These are phyloP conservation scores for Porodaedalea pini DNA, from an alignment of 1,284 basidiomycete genomes.

Conservation along the genomic window DNA sequence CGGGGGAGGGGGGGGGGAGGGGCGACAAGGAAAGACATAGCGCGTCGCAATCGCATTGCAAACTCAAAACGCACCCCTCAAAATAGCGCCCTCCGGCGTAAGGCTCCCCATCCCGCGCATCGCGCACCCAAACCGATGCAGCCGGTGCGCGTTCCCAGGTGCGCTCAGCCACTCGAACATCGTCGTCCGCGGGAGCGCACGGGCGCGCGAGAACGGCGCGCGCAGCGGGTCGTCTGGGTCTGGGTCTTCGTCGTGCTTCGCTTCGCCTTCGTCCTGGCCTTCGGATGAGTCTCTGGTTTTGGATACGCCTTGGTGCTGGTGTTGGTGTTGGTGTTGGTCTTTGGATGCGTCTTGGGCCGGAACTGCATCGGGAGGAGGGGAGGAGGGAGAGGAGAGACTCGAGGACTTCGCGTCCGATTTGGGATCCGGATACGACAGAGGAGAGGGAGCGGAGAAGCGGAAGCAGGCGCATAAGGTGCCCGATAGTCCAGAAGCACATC, in stretches of 20 bases:
- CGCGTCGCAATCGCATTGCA: not conserved
- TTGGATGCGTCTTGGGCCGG: not conserved
- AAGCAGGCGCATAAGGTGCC: not conserved
- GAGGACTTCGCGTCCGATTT: not conserved
- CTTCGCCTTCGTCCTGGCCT: not conserved
- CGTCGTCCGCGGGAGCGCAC: not conserved
- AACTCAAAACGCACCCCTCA: not conserved
- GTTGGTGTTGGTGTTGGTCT: not conserved
- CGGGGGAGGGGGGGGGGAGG: too few species aligned
- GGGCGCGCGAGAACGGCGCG: not conserved
- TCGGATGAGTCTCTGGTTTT: not conserved
- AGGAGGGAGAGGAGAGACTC: not conserved
- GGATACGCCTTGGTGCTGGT: not conserved
- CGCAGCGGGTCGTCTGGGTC: not conserved
- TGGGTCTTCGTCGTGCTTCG: not conserved
- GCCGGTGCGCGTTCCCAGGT: slow-evolving; percentile 31
- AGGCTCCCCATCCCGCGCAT: slow-evolving; percentile 33
- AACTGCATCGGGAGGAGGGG: too few species aligned
- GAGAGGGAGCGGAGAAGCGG: not conserved
- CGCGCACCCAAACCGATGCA: slow-evolving; percentile 32
- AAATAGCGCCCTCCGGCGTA: slow-evolving; percentile 6
- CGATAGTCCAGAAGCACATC: slow-evolving; percentile 3
- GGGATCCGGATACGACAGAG: not conserved
- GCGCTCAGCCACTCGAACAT: slow-evolving; percentile 15
- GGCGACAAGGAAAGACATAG: not conserved